Conservation (phyloP, 192 early-diverging fungal species). For the Coemansia sp. region DNA sequence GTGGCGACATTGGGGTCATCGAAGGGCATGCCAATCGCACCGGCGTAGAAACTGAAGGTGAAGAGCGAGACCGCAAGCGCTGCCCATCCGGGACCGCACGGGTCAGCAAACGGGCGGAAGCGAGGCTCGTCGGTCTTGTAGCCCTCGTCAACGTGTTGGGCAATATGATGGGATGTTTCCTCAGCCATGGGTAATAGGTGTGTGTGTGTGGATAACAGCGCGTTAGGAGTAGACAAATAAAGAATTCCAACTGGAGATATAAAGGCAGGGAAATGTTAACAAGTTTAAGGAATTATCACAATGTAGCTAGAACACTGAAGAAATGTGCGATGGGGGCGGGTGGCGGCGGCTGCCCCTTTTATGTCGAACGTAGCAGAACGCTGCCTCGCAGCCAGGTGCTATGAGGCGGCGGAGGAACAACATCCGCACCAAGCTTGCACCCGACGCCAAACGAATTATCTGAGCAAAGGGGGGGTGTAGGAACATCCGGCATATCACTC, state of each 20-base stretch:
- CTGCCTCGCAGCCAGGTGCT: background rate
- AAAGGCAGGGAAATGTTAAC: background rate
- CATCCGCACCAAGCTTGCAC: background rate
- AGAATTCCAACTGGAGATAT: background rate
- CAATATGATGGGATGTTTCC: constrained; percentile 22
- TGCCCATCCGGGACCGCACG: constrained; percentile 51
- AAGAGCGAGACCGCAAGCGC: constrained; percentile 52
- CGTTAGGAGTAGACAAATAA: background rate
- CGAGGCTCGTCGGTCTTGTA: constrained; percentile 27
- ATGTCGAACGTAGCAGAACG: background rate
- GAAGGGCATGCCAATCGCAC: constrained; percentile 54
- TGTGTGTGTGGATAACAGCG: background rate
- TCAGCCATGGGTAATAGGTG: constrained; percentile 27
- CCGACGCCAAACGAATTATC: background rate
- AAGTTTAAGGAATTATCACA: background rate
- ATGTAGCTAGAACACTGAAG: constrained; percentile 2
- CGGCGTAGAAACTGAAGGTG: constrained; percentile 53
- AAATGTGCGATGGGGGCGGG: background rate
- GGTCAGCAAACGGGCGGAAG: constrained; percentile 55
- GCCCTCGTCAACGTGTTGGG: constrained; percentile 12
- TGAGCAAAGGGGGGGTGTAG: background rate
- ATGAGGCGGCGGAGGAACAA: background rate
- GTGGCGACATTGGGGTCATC: constrained; percentile 51
- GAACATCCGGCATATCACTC: background rate
- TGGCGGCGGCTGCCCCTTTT: constrained; percentile 8